phyloP scores from a whole-genome alignment of 768 basidiomycete species.

The Pulveroboletus sp. region DNA sequence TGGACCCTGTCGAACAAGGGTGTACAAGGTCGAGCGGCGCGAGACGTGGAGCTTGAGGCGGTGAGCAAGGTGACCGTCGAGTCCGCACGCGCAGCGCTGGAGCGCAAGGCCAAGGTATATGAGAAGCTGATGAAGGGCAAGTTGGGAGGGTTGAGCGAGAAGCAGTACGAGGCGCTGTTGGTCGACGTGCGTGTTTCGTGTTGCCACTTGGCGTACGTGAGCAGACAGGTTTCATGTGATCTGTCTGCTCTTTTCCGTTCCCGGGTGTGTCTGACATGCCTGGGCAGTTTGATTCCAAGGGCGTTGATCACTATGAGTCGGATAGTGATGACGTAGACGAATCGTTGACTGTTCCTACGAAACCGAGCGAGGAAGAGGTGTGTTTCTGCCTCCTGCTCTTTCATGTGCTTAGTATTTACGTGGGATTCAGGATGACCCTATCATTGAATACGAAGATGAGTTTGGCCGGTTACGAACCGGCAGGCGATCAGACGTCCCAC shows the following conservation, averaged over 20 bases:
- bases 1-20: conserved; percentile 79
- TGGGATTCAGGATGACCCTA: conserved; percentile 56
- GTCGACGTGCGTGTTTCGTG: conserved; percentile 62
- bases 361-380: conserved; percentile 38
- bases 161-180: conserved; percentile 64
- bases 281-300: conserved; percentile 62
- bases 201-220: not conserved
- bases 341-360: conserved; percentile 56
- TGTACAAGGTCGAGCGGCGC: conserved; percentile 53
- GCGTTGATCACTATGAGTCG: conserved; percentile 49
- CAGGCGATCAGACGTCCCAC: conserved; percentile 71
- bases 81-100: conserved; percentile 62
- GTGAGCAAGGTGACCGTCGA: conserved; percentile 69
- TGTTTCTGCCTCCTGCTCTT: conserved; percentile 1
- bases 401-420: not conserved
- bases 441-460: conserved; percentile 84
- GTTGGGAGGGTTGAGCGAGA: conserved; percentile 69
- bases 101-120: conserved; percentile 77
- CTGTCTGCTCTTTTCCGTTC: not conserved
- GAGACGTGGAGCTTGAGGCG: conserved; percentile 68
- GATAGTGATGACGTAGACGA: conserved; percentile 80
- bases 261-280: not conserved
- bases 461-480: conserved; percentile 74
- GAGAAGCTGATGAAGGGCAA: conserved; percentile 75
- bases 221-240: not conserved